phyloP scores from a whole-genome alignment of 352 stramenopile species.

The Globisporangium spiculum region DNA sequence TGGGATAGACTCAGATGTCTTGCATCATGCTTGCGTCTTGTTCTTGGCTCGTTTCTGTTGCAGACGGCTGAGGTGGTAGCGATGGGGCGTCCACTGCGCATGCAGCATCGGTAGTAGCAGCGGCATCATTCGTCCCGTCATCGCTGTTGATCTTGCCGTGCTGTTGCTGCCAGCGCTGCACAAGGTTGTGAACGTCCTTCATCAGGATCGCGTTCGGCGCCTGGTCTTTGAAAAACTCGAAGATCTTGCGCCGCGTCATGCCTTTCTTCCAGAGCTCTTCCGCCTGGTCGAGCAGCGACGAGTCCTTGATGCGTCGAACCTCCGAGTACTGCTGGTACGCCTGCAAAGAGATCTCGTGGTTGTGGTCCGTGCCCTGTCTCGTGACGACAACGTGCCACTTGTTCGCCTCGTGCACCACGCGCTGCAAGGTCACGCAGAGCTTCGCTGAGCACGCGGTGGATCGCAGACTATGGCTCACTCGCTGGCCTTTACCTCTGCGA shows the following conservation, averaged over 20 bases:
- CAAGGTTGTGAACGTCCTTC: constrained; percentile 82
- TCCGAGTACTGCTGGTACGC: constrained; percentile 72
- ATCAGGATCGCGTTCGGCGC: constrained; percentile 54
- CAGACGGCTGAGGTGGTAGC: neutral
- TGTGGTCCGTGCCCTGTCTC: constrained; percentile 66
- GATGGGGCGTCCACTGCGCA: too few species aligned
- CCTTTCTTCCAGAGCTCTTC: constrained; percentile 63
- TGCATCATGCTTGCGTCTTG: neutral
- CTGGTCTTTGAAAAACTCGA: constrained; percentile 70
- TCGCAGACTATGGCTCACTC: constrained; percentile 63
- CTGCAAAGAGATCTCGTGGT: constrained; percentile 58
- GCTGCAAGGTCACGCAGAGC: constrained; percentile 67
- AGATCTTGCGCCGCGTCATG: constrained; percentile 56
- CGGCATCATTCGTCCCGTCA: neutral
- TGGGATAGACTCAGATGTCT: neutral
- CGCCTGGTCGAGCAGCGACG: constrained; percentile 45
- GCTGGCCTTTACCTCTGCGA: constrained; percentile 63
- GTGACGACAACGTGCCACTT: constrained; percentile 72
- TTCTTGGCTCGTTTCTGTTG: neutral
- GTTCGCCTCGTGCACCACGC: constrained; percentile 22
- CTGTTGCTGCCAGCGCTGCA: constrained; percentile 64
- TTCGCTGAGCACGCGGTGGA: constrained; percentile 68
- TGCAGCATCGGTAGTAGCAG: neutral
- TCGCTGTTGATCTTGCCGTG: constrained; percentile 5
- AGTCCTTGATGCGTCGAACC: constrained; percentile 63